Conservation (phyloP, 768 basidiomycete species). For the Chalciporus chontae region DNA sequence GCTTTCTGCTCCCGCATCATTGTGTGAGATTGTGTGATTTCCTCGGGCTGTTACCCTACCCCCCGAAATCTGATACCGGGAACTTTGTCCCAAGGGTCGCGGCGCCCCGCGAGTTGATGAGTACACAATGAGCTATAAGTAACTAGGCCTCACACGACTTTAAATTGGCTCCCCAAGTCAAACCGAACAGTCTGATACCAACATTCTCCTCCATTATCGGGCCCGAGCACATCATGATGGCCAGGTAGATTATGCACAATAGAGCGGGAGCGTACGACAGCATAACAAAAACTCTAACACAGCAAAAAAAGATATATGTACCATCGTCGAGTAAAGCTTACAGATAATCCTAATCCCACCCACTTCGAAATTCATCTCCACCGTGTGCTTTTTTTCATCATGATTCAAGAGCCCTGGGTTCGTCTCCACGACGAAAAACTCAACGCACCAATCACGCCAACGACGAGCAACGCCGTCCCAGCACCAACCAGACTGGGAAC, state of each 20-base stretch:
- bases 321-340: constrained; percentile 8
- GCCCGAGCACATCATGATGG: too few species aligned
- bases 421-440: constrained; percentile 70
- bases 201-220: too few species aligned
- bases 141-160: too few species aligned
- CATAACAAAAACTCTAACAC: constrained; percentile 9
- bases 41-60: too few species aligned
- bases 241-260: background rate
- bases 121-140: too few species aligned
- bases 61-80: too few species aligned
- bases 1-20: too few species aligned
- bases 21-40: too few species aligned
- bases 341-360: constrained; percentile 3
- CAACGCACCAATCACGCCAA: constrained; percentile 73
- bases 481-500: constrained; percentile 78
- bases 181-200: too few species aligned
- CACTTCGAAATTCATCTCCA: background rate
- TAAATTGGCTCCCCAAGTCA: too few species aligned
- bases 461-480: constrained; percentile 77
- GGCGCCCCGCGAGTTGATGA: too few species aligned
- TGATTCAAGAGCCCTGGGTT: constrained; percentile 53
- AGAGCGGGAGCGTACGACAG: background rate
- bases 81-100: too few species aligned
- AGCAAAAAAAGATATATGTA: constrained; percentile 20
- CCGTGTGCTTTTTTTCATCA: background rate